A percentile compares a stretch with the other conserved stretches of the same genome.
These are phyloP conservation scores for Pseudogymnoascus sp. DNA, from an alignment of 2,329 filamentous ascomycete species.

Conservation along the genomic window DNA sequence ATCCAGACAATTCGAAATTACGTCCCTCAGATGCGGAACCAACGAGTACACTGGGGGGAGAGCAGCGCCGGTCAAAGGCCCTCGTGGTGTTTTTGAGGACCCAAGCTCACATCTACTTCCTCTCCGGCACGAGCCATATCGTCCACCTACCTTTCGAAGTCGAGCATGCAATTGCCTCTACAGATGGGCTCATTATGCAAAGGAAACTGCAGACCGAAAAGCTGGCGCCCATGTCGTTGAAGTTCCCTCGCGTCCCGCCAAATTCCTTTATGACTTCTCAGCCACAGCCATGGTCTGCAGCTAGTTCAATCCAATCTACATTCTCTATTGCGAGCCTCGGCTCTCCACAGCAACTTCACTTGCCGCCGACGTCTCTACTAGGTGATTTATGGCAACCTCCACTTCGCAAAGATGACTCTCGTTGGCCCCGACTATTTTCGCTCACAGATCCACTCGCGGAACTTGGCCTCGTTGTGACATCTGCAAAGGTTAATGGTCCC, in stretches of 20 bases:
- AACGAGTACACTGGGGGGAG: constrained; percentile 21
- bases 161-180: constrained; percentile 74
- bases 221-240: constrained; percentile 43
- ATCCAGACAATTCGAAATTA: constrained; percentile 14
- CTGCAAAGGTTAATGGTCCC: constrained; percentile 31
- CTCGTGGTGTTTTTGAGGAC: constrained; percentile 87
- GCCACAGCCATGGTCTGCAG: constrained; percentile 41
- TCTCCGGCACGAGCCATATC: constrained; percentile 79
- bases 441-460: constrained; percentile 81
- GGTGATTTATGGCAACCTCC: constrained; percentile 51
- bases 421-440: constrained; percentile 70
- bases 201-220: constrained; percentile 55
- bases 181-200: constrained; percentile 78
- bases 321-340: constrained; percentile 51
- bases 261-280: constrained; percentile 77
- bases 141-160: constrained; percentile 93
- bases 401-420: constrained; percentile 44
- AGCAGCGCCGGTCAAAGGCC: constrained; percentile 46
- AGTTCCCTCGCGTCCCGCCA: constrained; percentile 57
- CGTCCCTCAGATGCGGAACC: constrained; percentile 16
- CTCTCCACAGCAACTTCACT: constrained; percentile 45
- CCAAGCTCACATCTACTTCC: constrained; percentile 87
- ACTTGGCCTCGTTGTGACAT: constrained; percentile 67
- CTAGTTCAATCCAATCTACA: constrained; percentile 40
- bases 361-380: constrained; percentile 44